Evolutionary conservation across 768 basidiomycete species (phyloP), one percentile per base, ranked within the genome.

Genomic region (Pulveroboletus sp.): DNA sequence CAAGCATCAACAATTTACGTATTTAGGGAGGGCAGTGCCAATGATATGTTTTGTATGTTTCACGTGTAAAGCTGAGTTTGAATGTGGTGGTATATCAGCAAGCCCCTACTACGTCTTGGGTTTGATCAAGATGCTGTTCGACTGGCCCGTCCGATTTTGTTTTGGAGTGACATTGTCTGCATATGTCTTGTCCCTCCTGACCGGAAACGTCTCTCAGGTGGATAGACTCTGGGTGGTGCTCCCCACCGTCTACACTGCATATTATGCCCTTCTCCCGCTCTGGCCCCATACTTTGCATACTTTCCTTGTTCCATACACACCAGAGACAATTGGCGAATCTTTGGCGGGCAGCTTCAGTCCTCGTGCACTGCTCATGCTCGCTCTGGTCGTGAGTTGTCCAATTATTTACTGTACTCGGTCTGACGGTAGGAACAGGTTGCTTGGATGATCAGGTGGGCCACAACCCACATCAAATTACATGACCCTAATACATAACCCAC

Each of bases 121-220:
- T 17, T 35, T 35, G n/a, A 35, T 19, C 34, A 35, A 37, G 36
- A 57, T 62, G 59, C 64, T 69, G 17, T 73, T 81, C 40, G 70
- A 70, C 36, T 87, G 84, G 81, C 87, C 89, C 14, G 68, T 77
- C 42, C 76, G 82, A 58, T 77, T 88, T 57, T 86, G 83, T 52
- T 43, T 75, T 0, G 73, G 73, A 25, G 63, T 69, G 0, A 81
- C 81, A 0, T 50, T 62, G 5, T 61, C 62, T 0, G 77, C 80
- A 7, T 92, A 79, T 58, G 53, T 87, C 7, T 62, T 76, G 5
- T 87, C 87, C 7, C 42, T 90, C 20, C 39, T 87, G 32, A 91
- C 88, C 0, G 76, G 78, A 35, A 94, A 94, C 58, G 85, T 88
- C 40, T 90, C 87, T 2, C 90, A 93, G 63, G 91, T 94, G 21